Evolutionary conservation across 1,284 basidiomycete species (phyloP).

Genomic region (Mycena citricolor): DNA sequence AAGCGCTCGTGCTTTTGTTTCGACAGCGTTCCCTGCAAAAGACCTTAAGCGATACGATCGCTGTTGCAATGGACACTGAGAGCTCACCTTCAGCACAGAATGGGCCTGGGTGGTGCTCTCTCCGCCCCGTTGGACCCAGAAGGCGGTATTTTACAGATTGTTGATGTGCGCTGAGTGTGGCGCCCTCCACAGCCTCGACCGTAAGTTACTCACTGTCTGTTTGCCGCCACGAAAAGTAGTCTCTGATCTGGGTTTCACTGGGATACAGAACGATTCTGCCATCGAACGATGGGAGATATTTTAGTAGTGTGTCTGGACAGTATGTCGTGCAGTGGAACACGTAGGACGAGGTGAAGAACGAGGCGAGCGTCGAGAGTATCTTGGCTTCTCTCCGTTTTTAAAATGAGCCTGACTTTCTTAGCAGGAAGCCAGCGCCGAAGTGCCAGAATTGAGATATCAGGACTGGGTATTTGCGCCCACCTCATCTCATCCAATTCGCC

Average conservation of each 20-base stretch:
- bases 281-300: constrained; percentile 90
- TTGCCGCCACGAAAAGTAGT: constrained; percentile 88
- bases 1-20: constrained; percentile 92
- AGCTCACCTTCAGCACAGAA: constrained; percentile 68
- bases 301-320: constrained; percentile 70
- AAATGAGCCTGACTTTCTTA: constrained; percentile 70
- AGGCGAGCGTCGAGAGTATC: constrained; percentile 86
- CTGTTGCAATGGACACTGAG: too few species aligned
- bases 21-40: constrained; percentile 79
- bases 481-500: constrained; percentile 98
- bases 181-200: background rate
- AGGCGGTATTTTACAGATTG: too few species aligned
- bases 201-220: constrained; percentile 14
- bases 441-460: background rate
- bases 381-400: constrained; percentile 89
- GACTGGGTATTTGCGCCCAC: constrained; percentile 39
- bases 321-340: constrained; percentile 83
- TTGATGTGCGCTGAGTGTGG: constrained; percentile 98
- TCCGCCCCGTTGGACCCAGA: constrained; percentile 88
- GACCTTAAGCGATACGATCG: too few species aligned
- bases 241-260: constrained; percentile 65
- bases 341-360: constrained; percentile 90
- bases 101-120: constrained; percentile 82
- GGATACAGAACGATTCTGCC: constrained; percentile 89
- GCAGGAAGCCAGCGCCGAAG: constrained; percentile 68